These are phyloP conservation scores for Astragalus membranaceus DNA, from an alignment of 306 rosid species.

Conservation along the genomic window DNA sequence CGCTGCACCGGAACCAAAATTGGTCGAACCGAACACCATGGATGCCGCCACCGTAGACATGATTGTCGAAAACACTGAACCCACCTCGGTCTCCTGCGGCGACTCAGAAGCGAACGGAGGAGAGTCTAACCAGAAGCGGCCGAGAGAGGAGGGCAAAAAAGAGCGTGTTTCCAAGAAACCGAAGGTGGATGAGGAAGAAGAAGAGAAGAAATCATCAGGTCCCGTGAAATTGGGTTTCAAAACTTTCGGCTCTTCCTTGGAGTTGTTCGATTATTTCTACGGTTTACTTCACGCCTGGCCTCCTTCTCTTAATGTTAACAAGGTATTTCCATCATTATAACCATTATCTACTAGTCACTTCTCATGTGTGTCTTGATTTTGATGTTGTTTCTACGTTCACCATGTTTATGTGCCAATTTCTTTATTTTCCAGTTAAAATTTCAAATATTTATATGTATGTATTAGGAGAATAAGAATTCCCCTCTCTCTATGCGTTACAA, in stretches of 20 bases:
- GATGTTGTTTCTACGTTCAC: no score
- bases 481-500: neutral
- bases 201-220: slow-evolving; percentile 10
- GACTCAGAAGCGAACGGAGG: neutral
- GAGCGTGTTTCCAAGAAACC: slow-evolving; percentile 20
- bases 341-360: neutral
- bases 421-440: neutral
- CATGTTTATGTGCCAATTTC: neutral
- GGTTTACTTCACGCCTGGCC: slow-evolving; percentile 69
- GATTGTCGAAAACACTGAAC: neutral
- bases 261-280: slow-evolving; percentile 61
- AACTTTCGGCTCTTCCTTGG: slow-evolving; percentile 43
- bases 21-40: neutral
- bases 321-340: slow-evolving; percentile 31
- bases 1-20: neutral
- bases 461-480: neutral
- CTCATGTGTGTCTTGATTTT: neutral
- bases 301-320: slow-evolving; percentile 49
- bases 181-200: slow-evolving; percentile 24
- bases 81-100: neutral
- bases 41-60: slow-evolving; percentile 8
- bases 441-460: neutral
- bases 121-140: slow-evolving; percentile 19
- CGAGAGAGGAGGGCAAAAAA: slow-evolving; percentile 9
- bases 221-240: slow-evolving; percentile 40